Base-by-base conservation (phyloP, 2,329 filamentous ascomycete species). In the Fusarium decemcellulare region DNA sequence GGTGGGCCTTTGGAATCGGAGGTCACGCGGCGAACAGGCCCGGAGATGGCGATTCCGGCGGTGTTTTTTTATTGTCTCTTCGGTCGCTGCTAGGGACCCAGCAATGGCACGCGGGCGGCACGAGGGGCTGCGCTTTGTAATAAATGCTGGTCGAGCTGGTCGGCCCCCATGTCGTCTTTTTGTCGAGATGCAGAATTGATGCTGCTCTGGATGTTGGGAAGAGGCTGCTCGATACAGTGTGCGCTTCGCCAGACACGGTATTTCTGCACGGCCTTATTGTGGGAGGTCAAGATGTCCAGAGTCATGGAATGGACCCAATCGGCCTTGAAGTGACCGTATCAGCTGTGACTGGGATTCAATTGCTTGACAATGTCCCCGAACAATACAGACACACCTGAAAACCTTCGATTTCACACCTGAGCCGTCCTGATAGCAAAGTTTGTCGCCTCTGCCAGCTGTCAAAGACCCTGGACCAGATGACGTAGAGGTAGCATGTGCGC, bases 91-190 rank as follows among this genome's bases (percentile, higher is more conserved):
- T 53, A 27, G 43, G 44, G 54, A 50, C 40, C 40, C 43, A 42
- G 23, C 37, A 62, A 51, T 40, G 27, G 61, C 57, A 65, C 63
- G 55, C 53, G 58, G 36, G 48, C 58, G 65, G 66, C 58, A 53
- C 46, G 63, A 66, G 68, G 63, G 68, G 72, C 44, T 72, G 53
- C 29, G 16, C 36, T 65, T 63, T 58, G 65, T 66, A 68, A 66
- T 63, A 65, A 72, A 65, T 62, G 63, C 60, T 55, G 61, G 59
- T 48, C 39, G 54, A 59, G 57, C 58, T 42, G 59, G 44, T 23
- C 58, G 54, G 43, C 29, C 54, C 56, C 51, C 65, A 71, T 69
- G 55, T 51, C 44, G 42, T 59, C 47, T 36, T 27, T 11, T 10
- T 58, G 54, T 51, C 56, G 54, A 61, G 64, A 65, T 60, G 44